Evolutionary conservation across 2,329 filamentous ascomycete species (phyloP).

Genomic region (Fusarium buxicola): DNA sequence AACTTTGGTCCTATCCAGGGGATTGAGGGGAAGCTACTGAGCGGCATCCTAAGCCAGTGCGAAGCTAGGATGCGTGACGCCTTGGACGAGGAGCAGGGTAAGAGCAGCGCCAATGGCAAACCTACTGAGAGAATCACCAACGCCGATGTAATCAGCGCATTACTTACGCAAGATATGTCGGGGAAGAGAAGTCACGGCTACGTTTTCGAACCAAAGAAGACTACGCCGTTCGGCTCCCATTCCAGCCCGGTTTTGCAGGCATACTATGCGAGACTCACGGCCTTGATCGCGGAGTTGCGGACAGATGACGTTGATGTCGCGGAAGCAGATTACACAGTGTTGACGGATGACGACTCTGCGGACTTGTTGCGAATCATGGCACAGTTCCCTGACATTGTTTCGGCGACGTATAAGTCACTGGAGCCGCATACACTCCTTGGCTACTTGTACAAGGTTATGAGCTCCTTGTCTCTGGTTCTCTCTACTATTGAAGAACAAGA

Average conservation of each 20-base stretch:
- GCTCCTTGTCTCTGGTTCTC: constrained; percentile 7
- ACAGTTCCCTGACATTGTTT: constrained; percentile 72
- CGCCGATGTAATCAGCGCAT: constrained; percentile 7
- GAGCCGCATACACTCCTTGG: constrained; percentile 73
- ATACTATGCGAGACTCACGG: background rate
- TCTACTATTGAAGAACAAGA: background rate
- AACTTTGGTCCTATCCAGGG: constrained; percentile 61
- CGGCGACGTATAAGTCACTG: constrained; percentile 71
- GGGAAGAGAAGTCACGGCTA: constrained; percentile 38
- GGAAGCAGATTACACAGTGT: constrained; percentile 1
- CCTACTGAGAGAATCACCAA: constrained; percentile 1
- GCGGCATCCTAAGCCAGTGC: constrained; percentile 13
- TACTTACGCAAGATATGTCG: constrained; percentile 37
- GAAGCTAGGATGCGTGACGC: constrained; percentile 3
- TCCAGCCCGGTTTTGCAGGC: constrained; percentile 8
- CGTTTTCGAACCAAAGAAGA: constrained; percentile 31
- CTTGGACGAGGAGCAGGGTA: constrained; percentile 1
- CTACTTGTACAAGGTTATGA: constrained; percentile 58
- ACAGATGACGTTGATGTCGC: background rate
- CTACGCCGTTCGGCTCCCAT: background rate
- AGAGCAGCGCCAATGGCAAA: background rate
- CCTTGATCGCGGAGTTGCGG: background rate
- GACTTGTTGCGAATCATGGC: constrained; percentile 67
- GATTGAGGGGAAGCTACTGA: constrained; percentile 52
- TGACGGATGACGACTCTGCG: constrained; percentile 9